These are phyloP conservation scores for Schizophyllum commune DNA, from an alignment of 1,284 basidiomycete genomes.

Conservation along the genomic window DNA sequence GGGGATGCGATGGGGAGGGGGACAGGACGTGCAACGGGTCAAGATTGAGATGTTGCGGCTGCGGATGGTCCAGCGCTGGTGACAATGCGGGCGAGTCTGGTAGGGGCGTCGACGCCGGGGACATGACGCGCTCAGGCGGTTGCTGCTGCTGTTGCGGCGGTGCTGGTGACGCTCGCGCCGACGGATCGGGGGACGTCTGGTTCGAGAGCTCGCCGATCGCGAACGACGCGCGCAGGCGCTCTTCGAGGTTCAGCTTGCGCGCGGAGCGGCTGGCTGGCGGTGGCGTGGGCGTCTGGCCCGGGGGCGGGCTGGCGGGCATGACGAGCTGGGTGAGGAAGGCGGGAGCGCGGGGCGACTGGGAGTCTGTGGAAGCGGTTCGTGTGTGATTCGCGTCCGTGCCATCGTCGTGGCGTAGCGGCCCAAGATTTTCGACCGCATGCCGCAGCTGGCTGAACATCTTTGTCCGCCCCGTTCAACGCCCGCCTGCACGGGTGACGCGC, in stretches of 20 bases:
- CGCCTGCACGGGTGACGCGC: too few species aligned
- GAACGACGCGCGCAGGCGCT: conserved; percentile 58
- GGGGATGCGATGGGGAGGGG: not conserved
- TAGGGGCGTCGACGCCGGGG: conserved; percentile 36
- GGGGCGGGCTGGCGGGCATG: not conserved
- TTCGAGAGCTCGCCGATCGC: conserved; percentile 46
- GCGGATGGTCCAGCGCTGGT: conserved; percentile 5
- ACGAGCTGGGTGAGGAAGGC: not conserved
- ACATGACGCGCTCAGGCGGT: conserved; percentile 21
- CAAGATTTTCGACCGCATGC: conserved; percentile 50
- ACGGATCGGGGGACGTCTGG: conserved; percentile 33
- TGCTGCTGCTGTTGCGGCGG: conserved; percentile 16
- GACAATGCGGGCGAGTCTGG: conserved; percentile 33
- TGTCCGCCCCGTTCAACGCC: not conserved
- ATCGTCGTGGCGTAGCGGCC: conserved; percentile 23
- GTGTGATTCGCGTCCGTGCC: not conserved
- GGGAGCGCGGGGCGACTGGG: not conserved
- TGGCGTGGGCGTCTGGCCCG: not conserved
- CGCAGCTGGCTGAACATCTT: conserved; percentile 61
- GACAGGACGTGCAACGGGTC: not conserved
- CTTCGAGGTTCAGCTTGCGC: conserved; percentile 58
- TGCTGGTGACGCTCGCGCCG: conserved; percentile 34
- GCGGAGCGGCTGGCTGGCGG: conserved; percentile 16
- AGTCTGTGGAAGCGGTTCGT: not conserved
- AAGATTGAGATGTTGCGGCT: conserved; percentile 1